A percentile compares a stretch with the other conserved stretches of the same genome.
phyloP scores from a whole-genome alignment of 139 green algal genomes.

The Trebouxia sp. region DNA sequence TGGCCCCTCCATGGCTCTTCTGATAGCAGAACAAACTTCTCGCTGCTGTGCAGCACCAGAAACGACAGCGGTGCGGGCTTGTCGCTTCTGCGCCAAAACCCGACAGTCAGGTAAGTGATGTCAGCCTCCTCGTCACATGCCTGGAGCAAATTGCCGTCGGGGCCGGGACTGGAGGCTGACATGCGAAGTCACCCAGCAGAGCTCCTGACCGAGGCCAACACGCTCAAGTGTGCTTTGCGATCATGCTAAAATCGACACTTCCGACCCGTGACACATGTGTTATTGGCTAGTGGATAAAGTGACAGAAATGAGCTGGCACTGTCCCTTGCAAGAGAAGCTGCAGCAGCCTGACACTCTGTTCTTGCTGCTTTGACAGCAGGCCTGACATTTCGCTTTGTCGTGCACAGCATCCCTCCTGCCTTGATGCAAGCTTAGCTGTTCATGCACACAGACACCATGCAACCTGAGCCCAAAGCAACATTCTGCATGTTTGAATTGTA shows the following conservation, averaged over 20 bases:
- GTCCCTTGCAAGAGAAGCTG: background rate
- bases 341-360: too few relatives aligned
- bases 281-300: constrained; percentile 11
- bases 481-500: too few relatives aligned
- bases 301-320: background rate
- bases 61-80: background rate
- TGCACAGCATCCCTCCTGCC: too few relatives aligned
- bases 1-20: constrained; percentile 11
- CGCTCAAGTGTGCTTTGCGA: too few relatives aligned
- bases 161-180: background rate
- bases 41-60: background rate
- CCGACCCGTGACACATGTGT: background rate
- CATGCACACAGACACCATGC: too few relatives aligned
- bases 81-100: constrained; percentile 18
- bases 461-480: too few relatives aligned
- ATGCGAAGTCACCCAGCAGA: too few relatives aligned
- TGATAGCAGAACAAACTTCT: background rate
- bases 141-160: background rate
- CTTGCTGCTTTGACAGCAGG: too few relatives aligned
- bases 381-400: too few relatives aligned
- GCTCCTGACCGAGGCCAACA: too few relatives aligned
- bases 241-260: background rate
- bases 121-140: background rate
- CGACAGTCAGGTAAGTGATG: constrained; percentile 13
- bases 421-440: too few relatives aligned